These are phyloP conservation scores for Amanita rimosa DNA, from an alignment of 768 basidiomycete genomes.

Conservation along the genomic window DNA sequence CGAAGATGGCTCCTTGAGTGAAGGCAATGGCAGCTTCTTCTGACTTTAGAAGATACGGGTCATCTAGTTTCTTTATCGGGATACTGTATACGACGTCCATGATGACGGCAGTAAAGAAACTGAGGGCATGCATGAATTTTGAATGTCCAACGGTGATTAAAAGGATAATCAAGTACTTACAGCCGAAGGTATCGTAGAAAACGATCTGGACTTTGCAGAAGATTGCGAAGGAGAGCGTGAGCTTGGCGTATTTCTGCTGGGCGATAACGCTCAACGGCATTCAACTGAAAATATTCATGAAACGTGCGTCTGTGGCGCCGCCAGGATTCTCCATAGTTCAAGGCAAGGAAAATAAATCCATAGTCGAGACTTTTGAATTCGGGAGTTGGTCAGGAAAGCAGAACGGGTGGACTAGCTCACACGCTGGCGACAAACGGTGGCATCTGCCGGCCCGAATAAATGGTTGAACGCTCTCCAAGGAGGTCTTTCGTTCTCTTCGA, in stretches of 20 bases:
- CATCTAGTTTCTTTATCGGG: not conserved
- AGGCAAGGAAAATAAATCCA: not conserved
- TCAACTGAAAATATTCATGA: conserved; percentile 1
- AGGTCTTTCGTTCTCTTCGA: conserved; percentile 7
- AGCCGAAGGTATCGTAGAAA: not conserved
- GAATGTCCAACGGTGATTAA: not conserved
- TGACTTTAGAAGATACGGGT: not conserved
- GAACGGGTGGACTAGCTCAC: not conserved
- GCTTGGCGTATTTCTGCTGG: not conserved
- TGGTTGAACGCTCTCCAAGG: conserved; percentile 9
- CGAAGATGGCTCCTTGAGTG: not conserved
- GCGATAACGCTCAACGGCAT: not conserved
- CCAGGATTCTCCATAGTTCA: not conserved
- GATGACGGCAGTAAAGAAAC: not conserved
- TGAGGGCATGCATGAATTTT: not conserved
- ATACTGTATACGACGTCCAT: not conserved
- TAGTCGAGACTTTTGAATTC: not conserved
- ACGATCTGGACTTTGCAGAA: not conserved
- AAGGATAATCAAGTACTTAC: not conserved
- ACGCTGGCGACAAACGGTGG: conserved; percentile 7
- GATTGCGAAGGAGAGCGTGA: not conserved
- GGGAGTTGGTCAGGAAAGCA: not conserved
- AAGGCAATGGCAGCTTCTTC: not conserved
- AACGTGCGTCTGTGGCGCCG: not conserved
- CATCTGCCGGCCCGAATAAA: conserved; percentile 7